phyloP scores from a whole-genome alignment of 2,329 filamentous ascomycete genomes.

The Curvularia sp. region DNA sequence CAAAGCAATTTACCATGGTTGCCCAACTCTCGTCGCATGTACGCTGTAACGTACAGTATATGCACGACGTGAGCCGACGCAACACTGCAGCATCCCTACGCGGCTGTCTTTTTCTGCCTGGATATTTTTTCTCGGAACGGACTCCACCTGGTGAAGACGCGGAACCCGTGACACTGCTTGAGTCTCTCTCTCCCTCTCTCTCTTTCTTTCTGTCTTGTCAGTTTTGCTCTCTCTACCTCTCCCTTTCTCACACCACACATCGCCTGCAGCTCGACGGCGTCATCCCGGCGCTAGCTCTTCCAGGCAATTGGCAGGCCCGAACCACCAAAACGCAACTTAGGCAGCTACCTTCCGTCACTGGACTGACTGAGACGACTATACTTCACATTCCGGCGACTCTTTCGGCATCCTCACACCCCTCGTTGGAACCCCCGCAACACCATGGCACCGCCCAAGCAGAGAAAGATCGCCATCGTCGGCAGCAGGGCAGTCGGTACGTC shows the following conservation, averaged over 20 bases:
- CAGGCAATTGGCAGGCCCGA: slow-evolving; percentile 32
- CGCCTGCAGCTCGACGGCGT: slow-evolving; percentile 34
- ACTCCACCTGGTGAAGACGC: background rate
- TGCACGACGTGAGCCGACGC: slow-evolving; percentile 15
- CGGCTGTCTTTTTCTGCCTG: slow-evolving; percentile 8
- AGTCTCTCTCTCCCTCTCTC: background rate
- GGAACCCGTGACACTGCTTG: background rate
- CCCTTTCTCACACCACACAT: slow-evolving; percentile 9
- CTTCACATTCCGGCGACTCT: slow-evolving; percentile 34
- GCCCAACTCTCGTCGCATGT: slow-evolving; percentile 20
- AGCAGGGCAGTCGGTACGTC: slow-evolving; percentile 85
- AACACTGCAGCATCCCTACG: slow-evolving; percentile 34
- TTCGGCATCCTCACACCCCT: slow-evolving; percentile 25
- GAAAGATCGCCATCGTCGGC: slow-evolving; percentile 95
- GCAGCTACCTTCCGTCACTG: slow-evolving; percentile 32
- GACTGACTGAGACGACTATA: slow-evolving; percentile 24
- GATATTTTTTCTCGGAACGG: slow-evolving; percentile 1
- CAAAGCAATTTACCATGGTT: slow-evolving; percentile 17
- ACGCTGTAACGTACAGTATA: slow-evolving; percentile 9
- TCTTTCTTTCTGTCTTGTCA: background rate
- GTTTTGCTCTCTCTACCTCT: background rate
- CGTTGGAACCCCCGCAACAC: slow-evolving; percentile 32
- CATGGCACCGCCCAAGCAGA: slow-evolving; percentile 81
- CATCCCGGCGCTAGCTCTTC: slow-evolving; percentile 33
- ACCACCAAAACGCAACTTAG: slow-evolving; percentile 29